Percentiles rank a stretch among this genome's conserved stretches.
Conservation (phyloP, 1,139 yeast species). For the Kodamaea alishanica region DNA sequence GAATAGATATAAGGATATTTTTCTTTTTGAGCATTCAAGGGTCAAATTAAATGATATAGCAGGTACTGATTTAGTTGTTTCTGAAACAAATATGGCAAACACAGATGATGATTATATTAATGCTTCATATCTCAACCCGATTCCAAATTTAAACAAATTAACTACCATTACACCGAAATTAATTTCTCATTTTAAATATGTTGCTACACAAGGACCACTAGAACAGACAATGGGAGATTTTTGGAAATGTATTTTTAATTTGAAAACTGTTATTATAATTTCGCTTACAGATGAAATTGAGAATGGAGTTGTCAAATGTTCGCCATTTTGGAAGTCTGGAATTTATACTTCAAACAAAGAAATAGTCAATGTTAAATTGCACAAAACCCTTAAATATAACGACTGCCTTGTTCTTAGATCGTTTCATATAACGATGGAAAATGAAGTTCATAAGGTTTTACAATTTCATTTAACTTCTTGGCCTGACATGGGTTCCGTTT, state of each 20-base stretch:
- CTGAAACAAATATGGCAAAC: conserved; percentile 1
- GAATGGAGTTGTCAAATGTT: conserved; percentile 52
- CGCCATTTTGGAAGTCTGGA: conserved; percentile 53
- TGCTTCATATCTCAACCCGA: conserved; percentile 26
- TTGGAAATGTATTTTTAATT: conserved; percentile 64
- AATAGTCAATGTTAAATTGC: conserved; percentile 28
- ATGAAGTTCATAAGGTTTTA: conserved; percentile 29
- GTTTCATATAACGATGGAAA: conserved; percentile 28
- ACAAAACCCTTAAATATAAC: conserved; percentile 12
- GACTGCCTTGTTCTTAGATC: conserved; percentile 31
- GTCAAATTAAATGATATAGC: conserved; percentile 43
- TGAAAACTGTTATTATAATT: conserved; percentile 38
- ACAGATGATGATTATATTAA: conserved; percentile 30
- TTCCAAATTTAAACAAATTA: conserved; percentile 15
- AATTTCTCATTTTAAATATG: conserved; percentile 39
- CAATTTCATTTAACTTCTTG: conserved; percentile 51
- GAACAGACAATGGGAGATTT: conserved; percentile 74
- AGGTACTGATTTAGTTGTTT: background rate
- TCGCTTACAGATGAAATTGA: conserved; percentile 53
- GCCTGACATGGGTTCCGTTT: conserved; percentile 51
- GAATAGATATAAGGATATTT: conserved; percentile 76
- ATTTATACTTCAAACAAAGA: conserved; percentile 37
- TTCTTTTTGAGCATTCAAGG: conserved; percentile 79
- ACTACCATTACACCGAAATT: conserved; percentile 10
- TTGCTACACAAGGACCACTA: conserved; percentile 87